Evolutionary conservation across 2,329 filamentous ascomycete genomes (phyloP).

Genomic region (Mollisiaceae sp.): DNA sequence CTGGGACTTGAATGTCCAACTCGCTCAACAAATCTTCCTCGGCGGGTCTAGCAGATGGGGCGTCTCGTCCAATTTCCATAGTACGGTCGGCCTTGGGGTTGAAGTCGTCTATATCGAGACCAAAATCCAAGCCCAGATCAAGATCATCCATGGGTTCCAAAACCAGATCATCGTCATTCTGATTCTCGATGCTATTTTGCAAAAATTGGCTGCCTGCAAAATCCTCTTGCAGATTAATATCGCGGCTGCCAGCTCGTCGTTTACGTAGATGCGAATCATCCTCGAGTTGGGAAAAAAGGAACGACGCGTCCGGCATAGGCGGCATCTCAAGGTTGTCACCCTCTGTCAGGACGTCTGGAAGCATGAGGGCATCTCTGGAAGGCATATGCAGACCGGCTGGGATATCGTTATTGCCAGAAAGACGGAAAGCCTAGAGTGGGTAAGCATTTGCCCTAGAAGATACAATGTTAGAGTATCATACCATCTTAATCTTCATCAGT

Average conservation of each 20-base stretch:
- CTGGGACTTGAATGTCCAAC: conserved; percentile 59
- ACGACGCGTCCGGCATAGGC: conserved; percentile 85
- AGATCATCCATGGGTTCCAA: conserved; percentile 65
- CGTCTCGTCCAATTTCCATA: conserved; percentile 91
- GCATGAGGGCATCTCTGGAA: conserved; percentile 83
- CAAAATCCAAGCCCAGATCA: conserved; percentile 76
- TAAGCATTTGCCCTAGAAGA: conserved; percentile 42
- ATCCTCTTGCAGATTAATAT: conserved; percentile 73
- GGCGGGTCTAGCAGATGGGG: conserved; percentile 67
- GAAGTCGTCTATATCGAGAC: conserved; percentile 57
- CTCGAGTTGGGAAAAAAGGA: conserved; percentile 78
- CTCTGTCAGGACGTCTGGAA: conserved; percentile 92
- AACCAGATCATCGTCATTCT: conserved; percentile 60
- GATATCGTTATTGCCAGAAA: conserved; percentile 92
- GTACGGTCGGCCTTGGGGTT: conserved; percentile 57
- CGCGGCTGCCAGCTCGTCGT: conserved; percentile 62
- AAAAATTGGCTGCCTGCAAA: conserved; percentile 81
- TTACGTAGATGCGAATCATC: conserved; percentile 63
- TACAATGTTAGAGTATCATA: conserved; percentile 50
- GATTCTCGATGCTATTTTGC: conserved; percentile 60
- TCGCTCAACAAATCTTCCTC: conserved; percentile 73
- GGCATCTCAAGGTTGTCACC: conserved; percentile 79
- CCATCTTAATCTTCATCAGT: conserved; percentile 98
- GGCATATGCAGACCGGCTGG: conserved; percentile 81
- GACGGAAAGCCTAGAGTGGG: conserved; percentile 79